A percentile compares a stretch with the other conserved stretches of the same genome.
Evolutionary conservation across 208 protist species (phyloP).

Genomic region (Leishmania mexicana): DNA sequence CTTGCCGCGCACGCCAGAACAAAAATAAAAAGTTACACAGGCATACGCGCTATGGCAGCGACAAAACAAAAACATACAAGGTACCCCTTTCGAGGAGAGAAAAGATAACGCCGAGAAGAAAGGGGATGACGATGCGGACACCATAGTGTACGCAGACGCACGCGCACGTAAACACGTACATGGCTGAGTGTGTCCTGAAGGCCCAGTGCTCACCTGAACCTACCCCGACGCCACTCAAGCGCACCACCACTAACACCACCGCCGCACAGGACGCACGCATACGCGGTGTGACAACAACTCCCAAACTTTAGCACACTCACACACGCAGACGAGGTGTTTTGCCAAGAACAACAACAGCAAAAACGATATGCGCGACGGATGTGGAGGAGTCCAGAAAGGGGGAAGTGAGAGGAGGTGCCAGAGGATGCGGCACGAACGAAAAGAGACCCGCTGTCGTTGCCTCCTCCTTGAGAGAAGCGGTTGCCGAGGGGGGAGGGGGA

Average conservation of each 20-base stretch:
- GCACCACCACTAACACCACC: neutral
- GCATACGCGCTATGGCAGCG: slow-evolving; percentile 1
- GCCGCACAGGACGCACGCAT: neutral
- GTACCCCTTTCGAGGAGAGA: neutral
- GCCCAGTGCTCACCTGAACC: neutral
- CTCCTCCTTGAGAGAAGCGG: neutral
- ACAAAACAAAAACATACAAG: neutral
- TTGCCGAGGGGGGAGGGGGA: neutral
- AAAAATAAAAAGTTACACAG: neutral
- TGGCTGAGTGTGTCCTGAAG: neutral
- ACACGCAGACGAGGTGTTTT: neutral
- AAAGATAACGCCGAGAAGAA: slow-evolving; percentile 20
- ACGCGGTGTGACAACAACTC: neutral
- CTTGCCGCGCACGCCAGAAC: neutral
- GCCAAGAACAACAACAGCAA: neutral
- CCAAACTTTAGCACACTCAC: neutral
- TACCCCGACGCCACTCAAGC: neutral
- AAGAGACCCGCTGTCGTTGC: neutral
- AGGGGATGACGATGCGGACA: neutral
- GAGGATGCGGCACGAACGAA: neutral
- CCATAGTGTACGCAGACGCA: neutral
- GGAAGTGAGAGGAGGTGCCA: neutral
- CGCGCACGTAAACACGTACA: neutral
- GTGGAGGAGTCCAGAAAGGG: neutral
- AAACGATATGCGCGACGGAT: neutral